Conservation (phyloP, 768 basidiomycete species). For the Agrocybe chaxingu region DNA sequence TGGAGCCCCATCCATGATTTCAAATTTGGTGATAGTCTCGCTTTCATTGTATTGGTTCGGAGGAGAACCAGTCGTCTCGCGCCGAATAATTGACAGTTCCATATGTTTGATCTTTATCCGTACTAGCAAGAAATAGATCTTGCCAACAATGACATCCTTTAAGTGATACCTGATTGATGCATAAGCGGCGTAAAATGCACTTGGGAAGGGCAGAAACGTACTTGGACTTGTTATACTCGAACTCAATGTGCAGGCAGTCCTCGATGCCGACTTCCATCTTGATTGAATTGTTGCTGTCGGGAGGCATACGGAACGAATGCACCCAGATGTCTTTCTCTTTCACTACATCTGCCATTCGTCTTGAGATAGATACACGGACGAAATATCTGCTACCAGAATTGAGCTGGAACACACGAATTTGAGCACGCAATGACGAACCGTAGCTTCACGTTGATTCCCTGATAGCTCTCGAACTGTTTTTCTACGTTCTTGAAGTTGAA, state of each 20-base stretch:
- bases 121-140: conserved; percentile 98
- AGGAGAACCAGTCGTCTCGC: conserved; percentile 94
- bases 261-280: conserved; percentile 99
- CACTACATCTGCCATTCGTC: conserved; percentile 88
- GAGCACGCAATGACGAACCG: conserved; percentile 51
- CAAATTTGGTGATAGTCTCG: conserved; percentile 98
- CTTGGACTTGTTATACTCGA: conserved; percentile 99
- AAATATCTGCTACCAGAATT: conserved; percentile 64
- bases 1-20: conserved; percentile 98
- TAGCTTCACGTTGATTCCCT: conserved; percentile 97
- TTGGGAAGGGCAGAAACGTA: conserved; percentile 34
- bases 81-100: conserved; percentile 96
- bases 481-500: conserved; percentile 99
- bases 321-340: conserved; percentile 98
- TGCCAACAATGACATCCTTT: conserved; percentile 98
- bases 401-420: not conserved
- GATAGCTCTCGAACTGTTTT: conserved; percentile 98
- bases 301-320: conserved; percentile 97
- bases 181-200: not conserved
- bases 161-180: conserved; percentile 79
- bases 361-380: conserved; percentile 84
- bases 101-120: conserved; percentile 99
- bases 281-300: conserved; percentile 96
- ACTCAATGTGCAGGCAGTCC: conserved; percentile 98
- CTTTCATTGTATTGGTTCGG: conserved; percentile 99